These are phyloP conservation scores for Schoenoplectus triqueter DNA, from an alignment of 202 grass and related monocot species.

Conservation along the genomic window DNA sequence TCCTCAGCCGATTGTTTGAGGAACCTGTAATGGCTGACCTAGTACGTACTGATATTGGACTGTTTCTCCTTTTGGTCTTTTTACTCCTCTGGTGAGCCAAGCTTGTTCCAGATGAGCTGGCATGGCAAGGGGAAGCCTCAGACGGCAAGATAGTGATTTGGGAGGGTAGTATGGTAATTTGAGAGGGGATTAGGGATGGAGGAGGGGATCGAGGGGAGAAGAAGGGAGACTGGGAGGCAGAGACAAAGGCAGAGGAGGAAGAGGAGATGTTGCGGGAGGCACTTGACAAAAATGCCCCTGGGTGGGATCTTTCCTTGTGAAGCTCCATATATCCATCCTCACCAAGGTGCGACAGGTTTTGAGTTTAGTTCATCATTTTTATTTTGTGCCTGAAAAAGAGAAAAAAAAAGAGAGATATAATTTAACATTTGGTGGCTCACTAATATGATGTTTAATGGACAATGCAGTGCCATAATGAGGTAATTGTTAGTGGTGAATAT, in stretches of 20 bases:
- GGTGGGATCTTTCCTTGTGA: conserved; percentile 85
- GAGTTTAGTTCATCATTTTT: conserved; percentile 31
- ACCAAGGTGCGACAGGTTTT: background rate
- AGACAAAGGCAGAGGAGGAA: conserved; percentile 91
- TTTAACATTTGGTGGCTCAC: background rate
- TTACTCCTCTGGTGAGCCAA: conserved; percentile 68
- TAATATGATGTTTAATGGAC: background rate
- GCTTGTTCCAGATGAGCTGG: conserved; percentile 67
- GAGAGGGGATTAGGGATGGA: conserved; percentile 33
- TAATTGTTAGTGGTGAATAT: background rate
- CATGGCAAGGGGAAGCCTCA: conserved; percentile 61
- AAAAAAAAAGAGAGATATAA: conserved; percentile 4
- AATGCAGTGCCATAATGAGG: background rate
- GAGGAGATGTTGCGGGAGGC: conserved; percentile 76
- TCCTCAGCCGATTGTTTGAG: conserved; percentile 61
- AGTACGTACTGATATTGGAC: conserved; percentile 53
- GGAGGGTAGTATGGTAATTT: conserved; percentile 45
- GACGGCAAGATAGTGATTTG: conserved; percentile 42
- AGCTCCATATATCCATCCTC: conserved; percentile 94
- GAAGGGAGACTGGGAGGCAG: conserved; percentile 92
- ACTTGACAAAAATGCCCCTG: conserved; percentile 63
- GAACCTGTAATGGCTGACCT: conserved; percentile 47
- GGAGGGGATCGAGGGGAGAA: conserved; percentile 67
- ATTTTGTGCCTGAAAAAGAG: conserved; percentile 6
- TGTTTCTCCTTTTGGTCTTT: conserved; percentile 82